Percentiles rank a stretch among this genome's conserved stretches.
Conservation (phyloP, 371 early-diverging fungal species). For the Rhizopus delemar region DNA sequence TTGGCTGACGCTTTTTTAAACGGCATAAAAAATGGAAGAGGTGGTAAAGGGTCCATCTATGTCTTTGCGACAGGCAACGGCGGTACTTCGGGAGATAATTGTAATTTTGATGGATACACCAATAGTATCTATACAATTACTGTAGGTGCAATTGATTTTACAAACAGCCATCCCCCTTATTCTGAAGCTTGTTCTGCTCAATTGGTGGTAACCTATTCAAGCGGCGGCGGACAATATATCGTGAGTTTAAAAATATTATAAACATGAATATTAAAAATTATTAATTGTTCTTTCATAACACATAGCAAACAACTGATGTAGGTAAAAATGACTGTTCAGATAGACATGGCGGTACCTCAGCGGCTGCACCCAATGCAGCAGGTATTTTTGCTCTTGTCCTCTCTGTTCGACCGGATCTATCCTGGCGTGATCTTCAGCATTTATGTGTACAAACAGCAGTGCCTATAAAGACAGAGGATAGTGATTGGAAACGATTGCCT, state of each 20-base stretch:
- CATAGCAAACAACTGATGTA: conserved; percentile 84
- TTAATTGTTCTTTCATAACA: no score
- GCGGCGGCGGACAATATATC: conserved; percentile 74
- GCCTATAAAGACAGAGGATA: conserved; percentile 65
- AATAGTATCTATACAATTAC: conserved; percentile 95
- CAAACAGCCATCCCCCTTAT: conserved; percentile 78
- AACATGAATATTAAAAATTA: no score
- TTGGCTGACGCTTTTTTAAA: conserved; percentile 81
- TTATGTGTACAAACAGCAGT: conserved; percentile 79
- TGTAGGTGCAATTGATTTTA: conserved; percentile 85
- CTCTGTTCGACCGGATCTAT: conserved; percentile 82
- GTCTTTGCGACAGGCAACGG: conserved; percentile 98
- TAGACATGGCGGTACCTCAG: conserved; percentile 94
- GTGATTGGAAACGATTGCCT: conserved; percentile 64
- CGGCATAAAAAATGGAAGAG: conserved; percentile 83
- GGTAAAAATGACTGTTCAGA: conserved; percentile 72
- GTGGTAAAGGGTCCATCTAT: conserved; percentile 84
- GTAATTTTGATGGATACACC: conserved; percentile 97
- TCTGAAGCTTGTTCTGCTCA: conserved; percentile 91
- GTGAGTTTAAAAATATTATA: conserved; percentile 35
- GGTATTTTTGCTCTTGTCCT: conserved; percentile 91
- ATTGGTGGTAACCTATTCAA: conserved; percentile 86
- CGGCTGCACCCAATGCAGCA: conserved; percentile 94
- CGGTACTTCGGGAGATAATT: conserved; percentile 80
- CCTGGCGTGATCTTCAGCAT: conserved; percentile 92